phyloP scores from a whole-genome alignment of 78 protist species.

The Dictyostelium firmibasis region DNA sequence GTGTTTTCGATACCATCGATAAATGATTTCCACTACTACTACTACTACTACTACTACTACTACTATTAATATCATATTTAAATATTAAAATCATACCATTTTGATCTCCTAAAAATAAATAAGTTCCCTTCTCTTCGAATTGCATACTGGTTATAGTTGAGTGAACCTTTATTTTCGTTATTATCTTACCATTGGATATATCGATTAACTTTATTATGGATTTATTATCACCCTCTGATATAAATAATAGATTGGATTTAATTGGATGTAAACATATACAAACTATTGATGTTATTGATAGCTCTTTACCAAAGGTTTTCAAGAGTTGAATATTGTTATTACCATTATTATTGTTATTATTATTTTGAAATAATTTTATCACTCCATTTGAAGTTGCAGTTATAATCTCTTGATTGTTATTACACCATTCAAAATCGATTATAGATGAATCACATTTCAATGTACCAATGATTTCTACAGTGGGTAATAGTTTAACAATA shows the following conservation, averaged over 20 bases:
- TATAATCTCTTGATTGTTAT: conserved; percentile 22
- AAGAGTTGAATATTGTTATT: not conserved
- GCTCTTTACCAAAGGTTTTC: not conserved
- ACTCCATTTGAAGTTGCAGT: conserved; percentile 4
- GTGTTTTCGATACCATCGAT: conserved; percentile 10
- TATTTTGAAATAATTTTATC: conserved; percentile 3
- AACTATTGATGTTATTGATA: not conserved
- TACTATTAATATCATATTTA: not conserved
- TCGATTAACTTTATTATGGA: not conserved
- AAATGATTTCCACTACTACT: not conserved
- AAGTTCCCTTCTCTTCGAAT: conserved; percentile 51
- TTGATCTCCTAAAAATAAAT: conserved; percentile 39
- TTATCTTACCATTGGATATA: not conserved
- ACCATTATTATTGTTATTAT: not conserved
- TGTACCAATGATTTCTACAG: not conserved
- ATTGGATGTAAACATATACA: conserved; percentile 16
- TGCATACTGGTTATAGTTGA: conserved; percentile 33
- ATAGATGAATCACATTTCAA: conserved; percentile 21
- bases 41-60: not conserved
- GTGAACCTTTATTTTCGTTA: not conserved
- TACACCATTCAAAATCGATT: conserved; percentile 42
- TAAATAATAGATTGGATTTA: not conserved
- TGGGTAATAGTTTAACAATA: not conserved
- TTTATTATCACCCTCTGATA: conserved; percentile 18
- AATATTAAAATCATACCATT: conserved; percentile 16